phyloP scores from a whole-genome alignment of 306 rosid genomes.

The Pyrus communis region DNA sequence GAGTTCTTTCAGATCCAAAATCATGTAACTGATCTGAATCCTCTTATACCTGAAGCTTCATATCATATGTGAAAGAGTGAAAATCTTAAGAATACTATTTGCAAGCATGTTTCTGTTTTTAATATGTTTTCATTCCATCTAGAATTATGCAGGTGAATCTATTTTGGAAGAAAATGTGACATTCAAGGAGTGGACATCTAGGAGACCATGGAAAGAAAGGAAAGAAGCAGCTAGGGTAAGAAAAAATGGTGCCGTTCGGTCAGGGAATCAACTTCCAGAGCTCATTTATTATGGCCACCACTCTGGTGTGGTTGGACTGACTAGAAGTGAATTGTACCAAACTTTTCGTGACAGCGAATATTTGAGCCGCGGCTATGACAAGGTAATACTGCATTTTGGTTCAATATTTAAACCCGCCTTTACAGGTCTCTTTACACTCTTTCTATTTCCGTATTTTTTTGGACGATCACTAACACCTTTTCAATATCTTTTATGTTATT shows the following conservation, averaged over 20 bases:
- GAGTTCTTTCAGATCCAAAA: slow-evolving; percentile 19
- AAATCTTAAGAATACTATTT: background rate
- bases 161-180: slow-evolving; percentile 31
- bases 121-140: slow-evolving; percentile 44
- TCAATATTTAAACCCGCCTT: background rate
- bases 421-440: background rate
- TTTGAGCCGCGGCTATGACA: slow-evolving; percentile 63
- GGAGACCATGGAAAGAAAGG: slow-evolving; percentile 85
- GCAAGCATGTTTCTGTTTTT: slow-evolving; percentile 12
- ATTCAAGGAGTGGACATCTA: slow-evolving; percentile 80
- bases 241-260: slow-evolving; percentile 25
- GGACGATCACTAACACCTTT: background rate
- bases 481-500: background rate
- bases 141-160: slow-evolving; percentile 57
- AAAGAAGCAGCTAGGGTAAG: slow-evolving; percentile 38
- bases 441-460: background rate
- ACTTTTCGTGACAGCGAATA: slow-evolving; percentile 33
- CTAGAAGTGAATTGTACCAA: slow-evolving; percentile 46
- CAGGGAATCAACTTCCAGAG: slow-evolving; percentile 50
- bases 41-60: background rate
- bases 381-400: slow-evolving; percentile 28
- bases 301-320: slow-evolving; percentile 72
- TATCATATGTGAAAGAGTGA: slow-evolving; percentile 3
- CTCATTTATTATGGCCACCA: slow-evolving; percentile 71
- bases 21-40: slow-evolving; percentile 43